Evolutionary conservation across 257 asterid species (phyloP), one percentile per base, ranked within the genome.

Genomic region (Jasminum sambac): DNA sequence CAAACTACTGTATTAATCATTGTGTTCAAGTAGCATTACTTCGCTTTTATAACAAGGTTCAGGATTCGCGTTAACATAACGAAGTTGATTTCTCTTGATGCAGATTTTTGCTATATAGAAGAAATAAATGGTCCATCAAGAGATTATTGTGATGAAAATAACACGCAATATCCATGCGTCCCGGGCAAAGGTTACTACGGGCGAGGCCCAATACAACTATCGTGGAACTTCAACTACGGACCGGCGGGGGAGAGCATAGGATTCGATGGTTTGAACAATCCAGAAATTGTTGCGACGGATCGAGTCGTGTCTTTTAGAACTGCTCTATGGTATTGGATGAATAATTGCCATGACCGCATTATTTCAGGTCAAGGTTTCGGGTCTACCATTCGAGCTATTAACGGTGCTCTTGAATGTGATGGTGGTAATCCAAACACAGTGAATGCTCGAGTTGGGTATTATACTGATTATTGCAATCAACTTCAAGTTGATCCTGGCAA

Each of bases 201-300:
- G 0, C 69, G 78, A 9, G 78, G 78, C 11, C 78, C 78, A 0
- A 67, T 74, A 9, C 78, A 74, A 63, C 34, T 74, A 46, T 74
- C 78, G 6, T 74, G 78, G 78, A 74, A 74, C 24, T 67, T 58
- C 74, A 74, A 74, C 64, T 74, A 74, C 43, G 78, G 78, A 19
- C 78, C 73, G 0, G 78, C 74, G 10, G 78, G 78, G 19, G 60
- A 67, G 24, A 64, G 39, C 59, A 74, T 60, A 2, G 78, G 74
- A 0, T 67, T 74, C 4, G 78, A 74, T 34, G 78, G 78, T 5
- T 41, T 74, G n/a, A 74, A 74, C 26, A 36, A 74, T 25, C 78
- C 78, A 0, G 70, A 74, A 34, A 14, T 74, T 2, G 78, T 74
- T 8, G 69, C 74, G 38, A 67, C 63, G 2, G 69, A 74, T 19